phyloP scores from a whole-genome alignment of 495 filamentous ascomycete genomes.

The Penicillium maclennaniae region DNA sequence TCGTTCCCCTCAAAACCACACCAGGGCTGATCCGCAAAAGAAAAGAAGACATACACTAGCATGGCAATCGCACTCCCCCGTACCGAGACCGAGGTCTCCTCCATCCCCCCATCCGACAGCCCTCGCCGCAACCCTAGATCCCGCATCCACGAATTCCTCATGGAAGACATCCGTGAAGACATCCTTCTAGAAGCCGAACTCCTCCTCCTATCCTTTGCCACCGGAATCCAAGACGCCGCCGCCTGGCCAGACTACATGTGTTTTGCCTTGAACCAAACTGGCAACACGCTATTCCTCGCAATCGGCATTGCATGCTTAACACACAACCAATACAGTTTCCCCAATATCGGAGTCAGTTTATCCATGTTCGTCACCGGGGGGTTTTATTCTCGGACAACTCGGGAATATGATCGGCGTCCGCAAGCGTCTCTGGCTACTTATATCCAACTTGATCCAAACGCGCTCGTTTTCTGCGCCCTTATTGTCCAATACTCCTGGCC shows the following conservation, averaged over 20 bases:
- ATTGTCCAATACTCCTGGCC: conserved; percentile 42
- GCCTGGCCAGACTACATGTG: conserved; percentile 60
- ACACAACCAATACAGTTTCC: conserved; percentile 27
- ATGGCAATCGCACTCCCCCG: conserved; percentile 1
- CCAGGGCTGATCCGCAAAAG: not conserved
- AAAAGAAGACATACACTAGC: not conserved
- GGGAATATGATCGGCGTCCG: conserved; percentile 50
- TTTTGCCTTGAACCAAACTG: conserved; percentile 64
- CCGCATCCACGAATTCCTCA: conserved; percentile 4
- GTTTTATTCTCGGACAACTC: conserved; percentile 52
- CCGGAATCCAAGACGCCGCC: conserved; percentile 54
- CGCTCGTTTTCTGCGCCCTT: conserved; percentile 50
- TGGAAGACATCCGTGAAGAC: conserved; percentile 20
- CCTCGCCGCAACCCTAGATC: not conserved
- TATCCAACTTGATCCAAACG: conserved; percentile 52
- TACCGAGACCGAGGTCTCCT: not conserved
- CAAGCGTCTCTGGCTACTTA: conserved; percentile 48
- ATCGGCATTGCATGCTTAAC: conserved; percentile 45
- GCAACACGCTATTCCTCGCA: conserved; percentile 59
- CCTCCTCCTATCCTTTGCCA: conserved; percentile 35
- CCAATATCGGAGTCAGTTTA: conserved; percentile 52
- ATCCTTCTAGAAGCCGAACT: conserved; percentile 28
- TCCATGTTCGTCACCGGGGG: conserved; percentile 51
- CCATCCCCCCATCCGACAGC: not conserved
- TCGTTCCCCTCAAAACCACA: not conserved